A percentile compares a stretch with the other conserved stretches of the same genome.
phyloP scores from a whole-genome alignment of 148 eudicot genomes.

The Fallopia convolvulus region DNA sequence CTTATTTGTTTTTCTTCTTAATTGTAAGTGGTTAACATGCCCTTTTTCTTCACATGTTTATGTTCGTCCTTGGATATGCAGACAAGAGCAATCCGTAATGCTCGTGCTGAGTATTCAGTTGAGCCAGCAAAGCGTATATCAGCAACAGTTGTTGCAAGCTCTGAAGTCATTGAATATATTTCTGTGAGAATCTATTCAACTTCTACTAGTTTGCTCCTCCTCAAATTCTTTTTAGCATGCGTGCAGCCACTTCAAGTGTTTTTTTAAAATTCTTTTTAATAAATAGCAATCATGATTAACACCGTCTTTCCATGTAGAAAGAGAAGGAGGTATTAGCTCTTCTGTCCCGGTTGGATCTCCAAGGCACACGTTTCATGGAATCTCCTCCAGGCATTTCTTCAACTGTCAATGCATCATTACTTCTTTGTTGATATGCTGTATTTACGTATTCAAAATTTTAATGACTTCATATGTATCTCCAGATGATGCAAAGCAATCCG shows the following conservation, averaged over 20 bases:
- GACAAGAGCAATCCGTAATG: conserved; percentile 94
- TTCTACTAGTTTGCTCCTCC: background rate
- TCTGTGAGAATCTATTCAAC: conserved; percentile 48
- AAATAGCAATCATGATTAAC: background rate
- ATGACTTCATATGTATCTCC: conserved; percentile 2
- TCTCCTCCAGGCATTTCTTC: conserved; percentile 56
- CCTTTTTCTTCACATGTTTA: background rate
- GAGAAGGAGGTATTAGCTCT: conserved; percentile 91
- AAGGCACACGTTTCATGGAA: conserved; percentile 52
- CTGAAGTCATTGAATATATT: conserved; percentile 75
- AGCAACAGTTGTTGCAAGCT: conserved; percentile 80
- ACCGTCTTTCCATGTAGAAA: conserved; percentile 40
- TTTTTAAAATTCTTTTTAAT: background rate
- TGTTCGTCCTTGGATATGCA: conserved; percentile 18
- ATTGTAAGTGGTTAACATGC: background rate
- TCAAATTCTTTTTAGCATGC: background rate
- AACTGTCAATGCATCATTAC: conserved; percentile 10
- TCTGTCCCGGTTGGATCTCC: conserved; percentile 76
- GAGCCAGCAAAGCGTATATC: conserved; percentile 91
- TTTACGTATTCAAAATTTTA: background rate
- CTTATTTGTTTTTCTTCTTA: background rate
- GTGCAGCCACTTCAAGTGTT: background rate
- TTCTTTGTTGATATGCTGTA: background rate
- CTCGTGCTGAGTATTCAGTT: conserved; percentile 92
- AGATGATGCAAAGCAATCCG: conserved; percentile 88